Evolutionary conservation across 2,329 filamentous ascomycete species (phyloP), one percentile per base, ranked within the genome.

Genomic region (Penicillium brevicompactum): DNA sequence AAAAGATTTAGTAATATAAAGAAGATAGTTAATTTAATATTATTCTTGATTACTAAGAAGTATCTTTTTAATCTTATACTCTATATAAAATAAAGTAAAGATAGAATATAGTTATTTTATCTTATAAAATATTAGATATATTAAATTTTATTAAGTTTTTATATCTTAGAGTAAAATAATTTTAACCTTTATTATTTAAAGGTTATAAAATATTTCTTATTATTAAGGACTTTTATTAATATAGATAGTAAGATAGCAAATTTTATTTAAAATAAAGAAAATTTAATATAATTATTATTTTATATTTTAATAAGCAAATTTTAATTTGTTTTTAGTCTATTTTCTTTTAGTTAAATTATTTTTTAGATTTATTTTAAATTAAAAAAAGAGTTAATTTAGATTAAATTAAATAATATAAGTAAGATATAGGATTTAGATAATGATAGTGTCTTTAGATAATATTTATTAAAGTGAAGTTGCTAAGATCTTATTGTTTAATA

Each of bases 1-100:
- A 49, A 66, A 66, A 4, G 49, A 58, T 13, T 62, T n/a, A 5
- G 46, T 62, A 38, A 66, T 64, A 11, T 13, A 57, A 1, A 58
- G 49, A 44, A 63, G 46, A 51, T 59, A 63, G 13, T 60, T 47
- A 57, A 59, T 34, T 38, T 55, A n/a, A 11, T 51, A 49, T 49
- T 16, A 58, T 49, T 58, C 48, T 9, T 55, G 24, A 1, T 22
- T 6, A 30, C 34, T 4, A 3, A 55, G 24, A n/a, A 37, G 8
- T 5, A 57, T 18, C 18, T 18, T 18, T 2, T 18, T 18, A 18
- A 2, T 18, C 18, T 18, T 18, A 18, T 18, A 18, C 2, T 55
- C 10, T 1, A 18, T 14, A 44, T 42, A 60, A 27, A 50, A 60
- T 6, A 8, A 7, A 16, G 41, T 31, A 47, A 59, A 57, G 5